Percentiles rank a stretch among this genome's conserved stretches.
These are phyloP conservation scores for Fragilariopsis cylindrus DNA, from an alignment of 108 stramenopile genomes.

Conservation along the genomic window DNA sequence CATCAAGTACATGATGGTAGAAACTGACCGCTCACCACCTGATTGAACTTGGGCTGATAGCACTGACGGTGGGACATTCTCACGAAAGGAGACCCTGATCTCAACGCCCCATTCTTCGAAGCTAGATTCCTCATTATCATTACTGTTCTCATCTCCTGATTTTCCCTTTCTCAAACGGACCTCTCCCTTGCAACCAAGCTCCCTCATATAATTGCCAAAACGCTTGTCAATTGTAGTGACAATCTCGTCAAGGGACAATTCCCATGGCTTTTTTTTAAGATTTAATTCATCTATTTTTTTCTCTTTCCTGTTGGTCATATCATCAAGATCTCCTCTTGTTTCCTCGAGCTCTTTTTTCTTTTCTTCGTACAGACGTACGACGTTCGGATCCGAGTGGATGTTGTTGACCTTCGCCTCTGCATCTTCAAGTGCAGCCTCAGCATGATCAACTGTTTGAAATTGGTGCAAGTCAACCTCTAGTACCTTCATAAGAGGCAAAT, in stretches of 20 bases:
- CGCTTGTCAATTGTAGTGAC: conserved; percentile 50
- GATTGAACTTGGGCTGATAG: conserved; percentile 90
- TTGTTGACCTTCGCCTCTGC: conserved; percentile 50
- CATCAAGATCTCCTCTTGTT: conserved; percentile 52
- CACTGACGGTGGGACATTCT: conserved; percentile 58
- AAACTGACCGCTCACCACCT: conserved; percentile 94
- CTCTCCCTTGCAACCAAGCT: conserved; percentile 81
- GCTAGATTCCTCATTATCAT: conserved; percentile 21
- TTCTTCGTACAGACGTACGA: conserved; percentile 62
- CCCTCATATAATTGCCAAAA: conserved; percentile 82
- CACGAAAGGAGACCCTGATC: conserved; percentile 90
- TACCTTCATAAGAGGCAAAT: conserved; percentile 33
- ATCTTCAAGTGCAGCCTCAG: conserved; percentile 65
- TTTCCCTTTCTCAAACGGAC: conserved; percentile 61
- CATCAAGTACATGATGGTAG: conserved; percentile 98
- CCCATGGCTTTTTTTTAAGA: conserved; percentile 51
- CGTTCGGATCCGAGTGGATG: conserved; percentile 67
- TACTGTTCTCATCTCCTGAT: conserved; percentile 27
- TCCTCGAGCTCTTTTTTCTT: conserved; percentile 59
- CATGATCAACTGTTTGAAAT: conserved; percentile 37
- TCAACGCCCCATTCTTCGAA: conserved; percentile 88
- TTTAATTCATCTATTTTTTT: conserved; percentile 50
- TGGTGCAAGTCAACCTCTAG: conserved; percentile 21
- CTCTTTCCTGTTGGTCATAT: conserved; percentile 40
- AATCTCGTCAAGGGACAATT: conserved; percentile 45